phyloP scores from a whole-genome alignment of 1,284 basidiomycete genomes.

The Moesziomyces antarcticus region DNA sequence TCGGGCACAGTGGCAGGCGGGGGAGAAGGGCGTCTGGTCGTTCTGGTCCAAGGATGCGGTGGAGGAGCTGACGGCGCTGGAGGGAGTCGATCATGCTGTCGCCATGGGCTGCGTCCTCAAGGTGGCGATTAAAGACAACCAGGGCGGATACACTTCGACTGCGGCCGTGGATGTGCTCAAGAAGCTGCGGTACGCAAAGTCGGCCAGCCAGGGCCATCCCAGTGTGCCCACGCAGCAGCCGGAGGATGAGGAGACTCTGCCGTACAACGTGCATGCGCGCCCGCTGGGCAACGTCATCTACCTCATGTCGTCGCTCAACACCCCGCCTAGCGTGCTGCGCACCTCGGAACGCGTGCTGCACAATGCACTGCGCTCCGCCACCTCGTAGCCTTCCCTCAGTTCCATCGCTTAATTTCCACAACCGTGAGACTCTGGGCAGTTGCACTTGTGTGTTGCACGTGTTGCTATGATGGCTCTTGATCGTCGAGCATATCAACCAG shows the following conservation, averaged over 20 bases:
- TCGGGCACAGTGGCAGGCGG: conserved; percentile 70
- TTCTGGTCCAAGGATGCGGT: conserved; percentile 86
- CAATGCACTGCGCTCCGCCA: conserved; percentile 17
- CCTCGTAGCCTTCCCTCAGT: not conserved
- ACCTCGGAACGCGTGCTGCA: conserved; percentile 47
- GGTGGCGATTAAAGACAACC: conserved; percentile 78
- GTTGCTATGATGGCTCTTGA: not conserved
- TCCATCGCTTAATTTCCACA: too few relatives aligned
- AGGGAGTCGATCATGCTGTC: conserved; percentile 80
- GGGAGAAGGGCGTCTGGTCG: conserved; percentile 75
- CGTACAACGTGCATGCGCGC: conserved; percentile 83
- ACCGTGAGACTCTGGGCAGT: too few relatives aligned
- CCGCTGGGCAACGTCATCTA: conserved; percentile 93
- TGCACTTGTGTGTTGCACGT: too few relatives aligned
- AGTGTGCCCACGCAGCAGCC: conserved; percentile 13
- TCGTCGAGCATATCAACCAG: conserved; percentile 40
- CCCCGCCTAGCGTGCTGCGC: conserved; percentile 67
- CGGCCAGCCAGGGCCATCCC: conserved; percentile 32
- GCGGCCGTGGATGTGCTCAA: conserved; percentile 43
- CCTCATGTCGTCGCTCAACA: conserved; percentile 92
- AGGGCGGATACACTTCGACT: conserved; percentile 62
- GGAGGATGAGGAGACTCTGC: conserved; percentile 39
- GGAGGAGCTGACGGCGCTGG: conserved; percentile 73
- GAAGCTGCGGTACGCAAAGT: conserved; percentile 33
- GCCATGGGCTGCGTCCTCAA: conserved; percentile 87